A percentile compares a stretch with the other conserved stretches of the same genome.
These are phyloP conservation scores for slime mould (Dictyostelium discoideum) DNA, from an alignment of 78 protist species.

Conservation along the genomic window DNA sequence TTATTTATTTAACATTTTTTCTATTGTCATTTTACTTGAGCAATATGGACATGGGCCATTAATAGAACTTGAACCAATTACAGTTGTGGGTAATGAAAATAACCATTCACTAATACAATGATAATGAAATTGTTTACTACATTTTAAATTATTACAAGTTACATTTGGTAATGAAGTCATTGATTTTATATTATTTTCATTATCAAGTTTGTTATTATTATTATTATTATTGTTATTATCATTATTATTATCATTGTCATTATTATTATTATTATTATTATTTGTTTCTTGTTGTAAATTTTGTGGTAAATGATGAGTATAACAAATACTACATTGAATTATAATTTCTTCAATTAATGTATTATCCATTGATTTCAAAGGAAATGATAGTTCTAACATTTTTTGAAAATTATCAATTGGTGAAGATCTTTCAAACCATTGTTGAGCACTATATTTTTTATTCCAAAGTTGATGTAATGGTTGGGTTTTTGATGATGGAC, in stretches of 20 bases:
- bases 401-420: slow-evolving; percentile 1
- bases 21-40: not conserved
- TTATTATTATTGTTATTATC: not conserved
- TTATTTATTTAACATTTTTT: not conserved
- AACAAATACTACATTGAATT: slow-evolving; percentile 55
- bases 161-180: slow-evolving; percentile 14
- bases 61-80: not conserved
- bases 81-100: slow-evolving; percentile 9
- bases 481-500: not conserved
- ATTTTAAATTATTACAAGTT: slow-evolving; percentile 19
- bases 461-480: not conserved
- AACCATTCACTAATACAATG: slow-evolving; percentile 46
- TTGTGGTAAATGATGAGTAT: slow-evolving; percentile 21
- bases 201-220: not conserved
- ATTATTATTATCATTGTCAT: not conserved
- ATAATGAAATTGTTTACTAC: slow-evolving; percentile 50
- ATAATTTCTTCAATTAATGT: not conserved
- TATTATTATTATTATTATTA: no score
- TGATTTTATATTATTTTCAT: not conserved
- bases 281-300: not conserved
- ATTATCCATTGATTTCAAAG: not conserved
- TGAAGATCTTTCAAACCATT: not conserved
- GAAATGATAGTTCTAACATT: not conserved
- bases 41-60: slow-evolving; percentile 67
- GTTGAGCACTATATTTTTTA: not conserved